Conservation (phyloP, 441 rosid genomes). For the Biscutella auriculata region DNA sequence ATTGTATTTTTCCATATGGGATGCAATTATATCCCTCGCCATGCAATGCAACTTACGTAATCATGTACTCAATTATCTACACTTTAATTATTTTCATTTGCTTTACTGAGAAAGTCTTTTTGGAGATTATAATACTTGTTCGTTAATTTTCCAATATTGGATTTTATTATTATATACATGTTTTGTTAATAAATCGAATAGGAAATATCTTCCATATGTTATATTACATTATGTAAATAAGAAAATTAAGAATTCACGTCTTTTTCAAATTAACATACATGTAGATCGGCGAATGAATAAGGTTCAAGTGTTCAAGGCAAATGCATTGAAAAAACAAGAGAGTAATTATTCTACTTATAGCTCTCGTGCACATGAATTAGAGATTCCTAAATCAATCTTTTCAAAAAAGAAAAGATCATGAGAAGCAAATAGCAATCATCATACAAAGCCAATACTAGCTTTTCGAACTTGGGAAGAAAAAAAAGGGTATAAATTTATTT, state of each 20-base stretch:
- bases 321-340: neutral
- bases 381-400: conserved; percentile 18
- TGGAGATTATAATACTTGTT: neutral
- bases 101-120: neutral
- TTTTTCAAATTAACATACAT: neutral
- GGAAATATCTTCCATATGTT: neutral
- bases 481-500: neutral
- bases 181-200: too few relatives aligned
- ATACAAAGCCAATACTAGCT: conserved; percentile 20
- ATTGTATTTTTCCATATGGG: conserved; percentile 17
- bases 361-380: conserved; percentile 20
- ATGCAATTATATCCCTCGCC: conserved; percentile 21
- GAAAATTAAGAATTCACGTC: neutral
- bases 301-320: neutral
- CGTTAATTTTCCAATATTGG: too few relatives aligned
- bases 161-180: too few relatives aligned
- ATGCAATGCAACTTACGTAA: conserved; percentile 23
- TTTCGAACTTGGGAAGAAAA: conserved; percentile 8
- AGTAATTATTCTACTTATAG: conserved; percentile 16
- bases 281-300: neutral
- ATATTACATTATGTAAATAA: neutral
- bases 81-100: neutral
- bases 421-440: conserved; percentile 18
- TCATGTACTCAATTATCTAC: neutral
- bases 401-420: neutral